These are phyloP conservation scores for Backusella parvicylindrica DNA, from an alignment of 192 early-diverging fungal species.

Conservation along the genomic window DNA sequence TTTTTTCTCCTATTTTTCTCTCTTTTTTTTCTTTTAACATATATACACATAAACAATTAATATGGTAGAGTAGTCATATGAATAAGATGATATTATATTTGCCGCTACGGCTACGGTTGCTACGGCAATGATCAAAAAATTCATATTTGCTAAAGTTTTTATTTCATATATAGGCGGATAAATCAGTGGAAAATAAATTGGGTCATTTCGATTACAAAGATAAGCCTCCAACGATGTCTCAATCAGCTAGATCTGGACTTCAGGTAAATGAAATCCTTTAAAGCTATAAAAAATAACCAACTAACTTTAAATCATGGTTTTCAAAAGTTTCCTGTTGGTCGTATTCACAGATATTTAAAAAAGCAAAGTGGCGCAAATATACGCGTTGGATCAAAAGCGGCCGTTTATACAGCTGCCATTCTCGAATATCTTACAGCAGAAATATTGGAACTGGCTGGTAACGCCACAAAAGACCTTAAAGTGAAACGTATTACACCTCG, in stretches of 20 bases:
- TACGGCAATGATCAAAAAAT: not conserved
- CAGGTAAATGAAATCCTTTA: slow-evolving; percentile 52
- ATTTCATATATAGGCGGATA: slow-evolving; percentile 23
- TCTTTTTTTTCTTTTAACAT: not conserved
- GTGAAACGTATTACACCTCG: slow-evolving; percentile 89
- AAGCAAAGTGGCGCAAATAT: slow-evolving; percentile 73
- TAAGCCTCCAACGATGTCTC: slow-evolving; percentile 50
- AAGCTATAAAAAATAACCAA: too few species aligned
- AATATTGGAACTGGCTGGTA: slow-evolving; percentile 90
- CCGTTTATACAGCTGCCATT: slow-evolving; percentile 89
- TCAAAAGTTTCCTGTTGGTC: slow-evolving; percentile 86
- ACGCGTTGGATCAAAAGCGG: slow-evolving; percentile 86
- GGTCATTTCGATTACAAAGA: slow-evolving; percentile 26
- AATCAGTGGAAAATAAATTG: slow-evolving; percentile 2
- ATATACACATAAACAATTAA: not conserved
- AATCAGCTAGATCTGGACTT: slow-evolving; percentile 57
- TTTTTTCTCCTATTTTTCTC: not conserved
- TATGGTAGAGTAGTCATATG: not conserved
- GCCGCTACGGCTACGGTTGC: not conserved
- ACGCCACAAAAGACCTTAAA: slow-evolving; percentile 88
- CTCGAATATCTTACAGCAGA: slow-evolving; percentile 93
- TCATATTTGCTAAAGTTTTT: not conserved
- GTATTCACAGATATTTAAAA: slow-evolving; percentile 92
- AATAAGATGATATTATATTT: not conserved
- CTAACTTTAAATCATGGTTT: too few species aligned